Conservation (phyloP, 78 protist species). For the Monocercomonoides exilis region DNA sequence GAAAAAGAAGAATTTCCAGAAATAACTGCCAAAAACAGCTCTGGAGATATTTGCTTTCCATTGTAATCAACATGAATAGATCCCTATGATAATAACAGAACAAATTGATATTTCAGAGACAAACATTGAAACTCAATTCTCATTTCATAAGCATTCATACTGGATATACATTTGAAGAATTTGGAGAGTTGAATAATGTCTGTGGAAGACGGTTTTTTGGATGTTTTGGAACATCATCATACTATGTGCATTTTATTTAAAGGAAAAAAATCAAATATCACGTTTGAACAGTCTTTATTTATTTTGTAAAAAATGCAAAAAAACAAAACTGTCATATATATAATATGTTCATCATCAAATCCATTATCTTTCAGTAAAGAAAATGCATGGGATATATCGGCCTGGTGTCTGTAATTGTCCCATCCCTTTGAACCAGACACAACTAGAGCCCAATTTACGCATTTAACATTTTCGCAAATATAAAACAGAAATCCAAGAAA, state of each 20-base stretch:
- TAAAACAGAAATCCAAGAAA: no score
- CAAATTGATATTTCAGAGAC: no score
- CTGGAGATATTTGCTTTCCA: background rate
- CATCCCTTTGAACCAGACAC: background rate
- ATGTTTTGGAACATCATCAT: background rate
- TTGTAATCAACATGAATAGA: background rate
- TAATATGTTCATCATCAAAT: background rate
- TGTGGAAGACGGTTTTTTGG: background rate
- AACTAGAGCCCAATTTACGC: conserved; percentile 1
- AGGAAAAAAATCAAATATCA: no score
- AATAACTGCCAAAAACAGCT: background rate
- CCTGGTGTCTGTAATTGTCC: conserved; percentile 1
- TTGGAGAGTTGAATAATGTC: background rate
- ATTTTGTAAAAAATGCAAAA: background rate
- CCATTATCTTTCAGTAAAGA: background rate
- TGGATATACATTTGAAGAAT: background rate
- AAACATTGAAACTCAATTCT: no score
- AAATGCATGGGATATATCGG: conserved; percentile 24
- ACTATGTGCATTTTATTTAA: background rate
- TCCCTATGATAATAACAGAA: background rate
- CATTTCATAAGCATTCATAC: background rate
- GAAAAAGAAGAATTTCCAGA: background rate
- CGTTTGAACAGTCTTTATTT: no score
- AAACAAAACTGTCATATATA: background rate
- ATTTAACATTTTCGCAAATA: no score